Evolutionary conservation across 345 rosid genomes (phyloP).

Genomic region (Hypericum androsaemum): DNA sequence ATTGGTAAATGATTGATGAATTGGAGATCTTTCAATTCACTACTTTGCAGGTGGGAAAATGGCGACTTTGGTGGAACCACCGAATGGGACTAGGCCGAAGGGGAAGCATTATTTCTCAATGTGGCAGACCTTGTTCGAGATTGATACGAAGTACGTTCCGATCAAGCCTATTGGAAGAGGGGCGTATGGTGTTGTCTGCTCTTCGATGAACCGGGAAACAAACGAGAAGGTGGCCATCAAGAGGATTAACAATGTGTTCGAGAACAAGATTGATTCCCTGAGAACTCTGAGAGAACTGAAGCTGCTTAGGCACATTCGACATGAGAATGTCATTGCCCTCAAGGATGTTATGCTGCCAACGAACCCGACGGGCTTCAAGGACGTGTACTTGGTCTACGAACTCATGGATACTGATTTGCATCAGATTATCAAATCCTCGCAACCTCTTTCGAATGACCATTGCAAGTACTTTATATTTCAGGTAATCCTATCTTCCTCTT

Average conservation of each 20-base stretch:
- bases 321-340: constrained; percentile 69
- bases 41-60: constrained; percentile 19
- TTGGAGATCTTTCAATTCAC: too few relatives aligned
- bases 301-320: constrained; percentile 68
- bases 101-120: constrained; percentile 73
- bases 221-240: constrained; percentile 73
- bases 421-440: constrained; percentile 85
- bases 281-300: constrained; percentile 74
- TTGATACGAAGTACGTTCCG: constrained; percentile 71
- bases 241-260: constrained; percentile 66
- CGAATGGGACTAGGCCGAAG: constrained; percentile 38
- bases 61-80: constrained; percentile 84
- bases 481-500: constrained; percentile 20
- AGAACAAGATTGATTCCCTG: constrained; percentile 56
- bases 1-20: too few relatives aligned
- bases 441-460: constrained; percentile 57
- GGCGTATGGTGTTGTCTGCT: constrained; percentile 73
- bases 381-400: constrained; percentile 81
- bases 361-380: constrained; percentile 55
- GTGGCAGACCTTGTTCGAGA: constrained; percentile 81
- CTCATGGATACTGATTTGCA: constrained; percentile 82
- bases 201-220: constrained; percentile 53
- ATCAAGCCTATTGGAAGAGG: constrained; percentile 81
- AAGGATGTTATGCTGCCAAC: constrained; percentile 78
- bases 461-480: constrained; percentile 78